Base-by-base conservation (phyloP, 2,329 filamentous ascomycete genomes). In the Fusarium gaditjirri region DNA sequence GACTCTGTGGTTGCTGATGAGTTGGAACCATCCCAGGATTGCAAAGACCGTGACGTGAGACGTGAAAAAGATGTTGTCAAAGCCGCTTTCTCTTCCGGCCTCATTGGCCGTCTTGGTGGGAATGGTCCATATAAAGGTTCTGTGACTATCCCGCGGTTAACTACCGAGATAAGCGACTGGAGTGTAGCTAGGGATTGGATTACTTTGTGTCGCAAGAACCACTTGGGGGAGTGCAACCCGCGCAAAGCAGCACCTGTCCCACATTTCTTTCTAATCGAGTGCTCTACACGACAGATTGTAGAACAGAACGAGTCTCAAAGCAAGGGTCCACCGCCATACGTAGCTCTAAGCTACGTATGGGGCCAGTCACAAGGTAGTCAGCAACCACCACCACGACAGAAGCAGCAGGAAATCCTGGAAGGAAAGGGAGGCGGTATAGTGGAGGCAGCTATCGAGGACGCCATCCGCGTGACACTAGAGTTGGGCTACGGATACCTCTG, bases 381-480 rank as follows among this genome's bases (percentile, higher is more conserved):
- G 14, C 9, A 17, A 42, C n/a, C 21, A 3, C 2, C 8, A 10
- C 12, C n/a, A 6, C 39, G 21, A 4, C 39, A n/a, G 1, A 13
- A 2, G 6, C 41, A 42, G 9, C n/a, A 23, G 2, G 9, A 42
- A 17, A 23, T 4, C 2, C 41, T 42, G 4, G 41, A 23, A 1
- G n/a, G 9, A 17, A 23, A 17, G 4, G 14, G n/a, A 42, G n/a
- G 1, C 5, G 9, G 6, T 1, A 8, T 1, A 17, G 41, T 42
- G 4, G 41, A 23, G 2, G 2, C n/a, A 5, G 14, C n/a, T 4
- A 42, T 42, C 1, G 41, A 42, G 2, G 41, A 42, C 0, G 41
- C 41, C 14, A 42, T 42, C 5, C 14, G 5, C 0, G 41, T 42
- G n/a, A 42, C 41, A 11, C 14, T 42, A 8, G 6, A 17, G 41